Evolutionary conservation across 768 basidiomycete genomes (phyloP).

Genomic region (Russula virescens): DNA sequence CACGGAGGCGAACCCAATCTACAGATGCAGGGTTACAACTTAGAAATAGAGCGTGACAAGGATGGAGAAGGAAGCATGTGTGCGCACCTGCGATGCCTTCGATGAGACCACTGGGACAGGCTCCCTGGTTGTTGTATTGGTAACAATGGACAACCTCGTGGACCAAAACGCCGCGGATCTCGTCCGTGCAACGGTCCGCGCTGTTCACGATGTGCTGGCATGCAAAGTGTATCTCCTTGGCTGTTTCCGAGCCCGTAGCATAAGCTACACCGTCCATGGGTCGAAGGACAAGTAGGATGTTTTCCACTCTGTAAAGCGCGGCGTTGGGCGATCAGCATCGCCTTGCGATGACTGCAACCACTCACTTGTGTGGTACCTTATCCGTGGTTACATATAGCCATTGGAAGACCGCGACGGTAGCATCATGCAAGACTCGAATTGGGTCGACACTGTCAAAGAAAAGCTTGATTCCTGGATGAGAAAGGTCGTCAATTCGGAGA

Average conservation of each 20-base stretch:
- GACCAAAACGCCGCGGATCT: constrained; percentile 64
- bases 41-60: background rate
- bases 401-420: constrained; percentile 26
- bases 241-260: constrained; percentile 47
- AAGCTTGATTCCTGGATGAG: constrained; percentile 46
- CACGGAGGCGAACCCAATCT: constrained; percentile 69
- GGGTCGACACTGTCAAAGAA: constrained; percentile 50
- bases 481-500: constrained; percentile 49
- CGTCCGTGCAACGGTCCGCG: constrained; percentile 42
- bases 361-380: constrained; percentile 21
- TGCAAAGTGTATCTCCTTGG: constrained; percentile 74
- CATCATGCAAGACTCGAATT: constrained; percentile 31
- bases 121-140: constrained; percentile 57
- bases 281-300: constrained; percentile 53
- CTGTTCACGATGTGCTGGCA: constrained; percentile 53
- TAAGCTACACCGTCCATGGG: constrained; percentile 68
- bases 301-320: constrained; percentile 27
- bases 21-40: background rate
- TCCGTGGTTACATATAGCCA: constrained; percentile 21
- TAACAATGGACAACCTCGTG: constrained; percentile 80
- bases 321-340: background rate
- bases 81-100: constrained; percentile 71
- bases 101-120: constrained; percentile 63
- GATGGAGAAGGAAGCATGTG: background rate
- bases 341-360: background rate